These are phyloP conservation scores for Lagerstroemia speciosa DNA, from an alignment of 345 rosid species.

Conservation along the genomic window DNA sequence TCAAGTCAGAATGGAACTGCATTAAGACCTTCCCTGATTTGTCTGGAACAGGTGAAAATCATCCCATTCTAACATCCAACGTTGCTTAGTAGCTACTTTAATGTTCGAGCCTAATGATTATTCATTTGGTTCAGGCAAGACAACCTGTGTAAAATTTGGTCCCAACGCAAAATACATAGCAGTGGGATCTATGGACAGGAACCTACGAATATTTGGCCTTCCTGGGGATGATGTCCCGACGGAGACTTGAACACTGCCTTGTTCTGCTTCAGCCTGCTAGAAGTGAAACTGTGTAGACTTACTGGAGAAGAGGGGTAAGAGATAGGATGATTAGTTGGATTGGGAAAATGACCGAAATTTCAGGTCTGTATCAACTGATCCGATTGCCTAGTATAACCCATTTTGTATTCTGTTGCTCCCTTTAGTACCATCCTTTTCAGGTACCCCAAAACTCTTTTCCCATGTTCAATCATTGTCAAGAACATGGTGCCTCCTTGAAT, in stretches of 20 bases:
- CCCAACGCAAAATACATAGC: constrained; percentile 70
- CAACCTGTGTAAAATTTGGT: constrained; percentile 67
- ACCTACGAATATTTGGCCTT: constrained; percentile 70
- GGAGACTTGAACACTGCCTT: constrained; percentile 29
- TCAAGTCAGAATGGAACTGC: constrained; percentile 89
- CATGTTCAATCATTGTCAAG: too few relatives aligned
- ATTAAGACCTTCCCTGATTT: constrained; percentile 86
- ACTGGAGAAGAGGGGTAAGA: background rate
- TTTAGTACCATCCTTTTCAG: background rate
- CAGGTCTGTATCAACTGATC: background rate
- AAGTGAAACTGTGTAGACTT: background rate
- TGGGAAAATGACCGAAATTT: too few relatives aligned
- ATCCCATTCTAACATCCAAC: background rate
- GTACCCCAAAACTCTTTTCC: too few relatives aligned
- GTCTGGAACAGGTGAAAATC: constrained; percentile 70
- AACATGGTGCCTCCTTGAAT: too few relatives aligned
- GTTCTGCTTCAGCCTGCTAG: background rate
- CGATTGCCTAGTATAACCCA: background rate
- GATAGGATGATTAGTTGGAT: background rate
- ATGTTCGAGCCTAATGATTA: background rate
- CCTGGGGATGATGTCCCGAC: constrained; percentile 37
- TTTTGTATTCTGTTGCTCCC: background rate
- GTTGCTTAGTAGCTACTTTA: background rate
- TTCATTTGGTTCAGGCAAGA: constrained; percentile 39
- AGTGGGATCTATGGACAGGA: constrained; percentile 90